A percentile compares a stretch with the other conserved stretches of the same genome.
phyloP scores from a whole-genome alignment of 2,329 filamentous ascomycete species.

The Ophiosphaerella korrae region DNA sequence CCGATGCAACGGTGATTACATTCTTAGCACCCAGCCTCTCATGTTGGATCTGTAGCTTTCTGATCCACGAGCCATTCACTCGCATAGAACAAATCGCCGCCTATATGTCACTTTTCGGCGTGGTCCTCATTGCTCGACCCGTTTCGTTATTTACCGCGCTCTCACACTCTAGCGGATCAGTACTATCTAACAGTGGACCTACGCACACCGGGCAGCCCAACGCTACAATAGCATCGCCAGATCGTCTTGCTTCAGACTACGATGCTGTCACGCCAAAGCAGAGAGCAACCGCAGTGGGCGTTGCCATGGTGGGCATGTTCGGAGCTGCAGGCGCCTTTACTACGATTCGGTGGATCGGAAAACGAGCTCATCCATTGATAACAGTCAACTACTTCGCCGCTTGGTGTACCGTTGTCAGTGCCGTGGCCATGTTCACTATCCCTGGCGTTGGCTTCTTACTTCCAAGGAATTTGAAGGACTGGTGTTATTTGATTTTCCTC shows the following conservation, averaged over 20 bases:
- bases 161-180: constrained; percentile 24
- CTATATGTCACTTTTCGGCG: constrained; percentile 75
- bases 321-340: constrained; percentile 77
- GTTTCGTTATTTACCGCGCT: constrained; percentile 58
- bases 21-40: constrained; percentile 81
- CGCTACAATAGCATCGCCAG: constrained; percentile 17
- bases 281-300: constrained; percentile 70
- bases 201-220: constrained; percentile 42
- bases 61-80: constrained; percentile 79
- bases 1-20: constrained; percentile 87
- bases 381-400: constrained; percentile 82
- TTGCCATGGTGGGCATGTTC: constrained; percentile 77
- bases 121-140: constrained; percentile 82
- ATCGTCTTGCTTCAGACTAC: constrained; percentile 44
- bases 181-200: constrained; percentile 40
- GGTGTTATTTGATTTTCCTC: constrained; percentile 70
- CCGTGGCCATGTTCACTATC: constrained; percentile 61
- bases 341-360: constrained; percentile 78
- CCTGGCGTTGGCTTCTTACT: constrained; percentile 63
- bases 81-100: constrained; percentile 76
- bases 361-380: constrained; percentile 79
- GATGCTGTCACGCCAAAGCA: constrained; percentile 63
- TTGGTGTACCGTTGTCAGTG: constrained; percentile 71
- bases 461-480: constrained; percentile 62
- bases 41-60: constrained; percentile 77